These are phyloP conservation scores for Pseudocercospora macadamiae DNA, from an alignment of 2,329 filamentous ascomycete species.

Conservation along the genomic window DNA sequence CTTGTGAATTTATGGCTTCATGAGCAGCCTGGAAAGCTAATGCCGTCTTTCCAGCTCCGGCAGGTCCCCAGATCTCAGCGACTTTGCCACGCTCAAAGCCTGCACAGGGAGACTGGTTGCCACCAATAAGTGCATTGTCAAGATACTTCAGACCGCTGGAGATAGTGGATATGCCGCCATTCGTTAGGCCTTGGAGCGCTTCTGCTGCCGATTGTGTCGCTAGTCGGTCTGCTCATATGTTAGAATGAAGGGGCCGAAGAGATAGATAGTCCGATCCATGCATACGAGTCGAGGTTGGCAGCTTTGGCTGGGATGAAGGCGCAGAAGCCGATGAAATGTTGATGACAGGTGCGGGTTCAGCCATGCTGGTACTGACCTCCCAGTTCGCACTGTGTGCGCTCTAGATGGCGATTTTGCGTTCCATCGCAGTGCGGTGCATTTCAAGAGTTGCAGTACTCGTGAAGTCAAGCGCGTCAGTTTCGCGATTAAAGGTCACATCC, in stretches of 20 bases:
- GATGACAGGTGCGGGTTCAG: conserved; percentile 11
- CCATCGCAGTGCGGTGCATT: too few relatives aligned
- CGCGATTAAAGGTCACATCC: background rate
- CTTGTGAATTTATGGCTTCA: conserved; percentile 62
- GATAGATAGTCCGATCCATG: background rate
- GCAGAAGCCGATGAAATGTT: conserved; percentile 15
- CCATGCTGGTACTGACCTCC: conserved; percentile 11
- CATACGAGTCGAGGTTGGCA: conserved; percentile 9
- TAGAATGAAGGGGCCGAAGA: background rate
- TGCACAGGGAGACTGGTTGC: conserved; percentile 34
- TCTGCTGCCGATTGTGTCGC: conserved; percentile 21
- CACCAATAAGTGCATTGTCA: conserved; percentile 17
- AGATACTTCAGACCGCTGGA: conserved; percentile 18
- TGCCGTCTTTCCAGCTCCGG: conserved; percentile 81
- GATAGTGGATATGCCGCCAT: background rate
- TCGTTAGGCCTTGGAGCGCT: conserved; percentile 10
- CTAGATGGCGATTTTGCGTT: too few relatives aligned
- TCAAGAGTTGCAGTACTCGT: too few relatives aligned
- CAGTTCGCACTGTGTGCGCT: too few relatives aligned
- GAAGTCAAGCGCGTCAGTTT: background rate
- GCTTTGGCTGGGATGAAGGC: background rate
- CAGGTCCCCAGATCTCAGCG: conserved; percentile 85
- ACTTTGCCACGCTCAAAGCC: conserved; percentile 77
- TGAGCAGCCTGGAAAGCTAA: conserved; percentile 60
- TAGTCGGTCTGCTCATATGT: conserved; percentile 15